A percentile compares a stretch with the other conserved stretches of the same genome.
phyloP scores from a whole-genome alignment of 2,329 filamentous ascomycete species.

The Ploettnerulaceae sp. region DNA sequence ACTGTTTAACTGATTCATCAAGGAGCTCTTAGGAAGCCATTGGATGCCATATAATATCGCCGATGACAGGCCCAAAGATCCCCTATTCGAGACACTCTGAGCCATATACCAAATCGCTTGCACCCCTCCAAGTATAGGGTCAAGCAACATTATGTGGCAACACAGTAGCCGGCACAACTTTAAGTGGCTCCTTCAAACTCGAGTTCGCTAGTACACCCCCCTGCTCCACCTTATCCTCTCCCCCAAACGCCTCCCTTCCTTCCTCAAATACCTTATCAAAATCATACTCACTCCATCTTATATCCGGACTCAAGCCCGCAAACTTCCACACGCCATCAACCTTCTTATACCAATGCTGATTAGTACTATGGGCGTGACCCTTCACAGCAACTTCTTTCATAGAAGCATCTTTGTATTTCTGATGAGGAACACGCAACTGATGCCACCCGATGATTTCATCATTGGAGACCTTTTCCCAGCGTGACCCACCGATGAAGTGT shows the following conservation, averaged over 20 bases:
- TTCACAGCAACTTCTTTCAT: slow-evolving; percentile 45
- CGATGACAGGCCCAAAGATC: no score
- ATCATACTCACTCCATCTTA: slow-evolving; percentile 24
- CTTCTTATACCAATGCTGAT: slow-evolving; percentile 51
- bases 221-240: slow-evolving; percentile 1
- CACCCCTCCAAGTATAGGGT: no score
- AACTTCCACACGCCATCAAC: slow-evolving; percentile 43
- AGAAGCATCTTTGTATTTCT: slow-evolving; percentile 47
- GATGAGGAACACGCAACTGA: slow-evolving; percentile 54
- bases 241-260: slow-evolving; percentile 13
- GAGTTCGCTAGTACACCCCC: no score
- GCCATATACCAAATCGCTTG: no score
- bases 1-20: no score
- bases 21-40: no score
- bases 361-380: slow-evolving; percentile 52
- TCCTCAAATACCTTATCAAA: slow-evolving; percentile 24
- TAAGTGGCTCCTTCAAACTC: no score
- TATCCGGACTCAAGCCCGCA: slow-evolving; percentile 18
- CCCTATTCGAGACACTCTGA: no score
- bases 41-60: no score
- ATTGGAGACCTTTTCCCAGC: slow-evolving; percentile 53
- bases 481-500: slow-evolving; percentile 56
- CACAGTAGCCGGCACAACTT: no score
- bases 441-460: slow-evolving; percentile 52
- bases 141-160: no score